Evolutionary conservation across 768 basidiomycete species (phyloP), one percentile per base, ranked within the genome.

Genomic region (Naganishia onofrii): DNA sequence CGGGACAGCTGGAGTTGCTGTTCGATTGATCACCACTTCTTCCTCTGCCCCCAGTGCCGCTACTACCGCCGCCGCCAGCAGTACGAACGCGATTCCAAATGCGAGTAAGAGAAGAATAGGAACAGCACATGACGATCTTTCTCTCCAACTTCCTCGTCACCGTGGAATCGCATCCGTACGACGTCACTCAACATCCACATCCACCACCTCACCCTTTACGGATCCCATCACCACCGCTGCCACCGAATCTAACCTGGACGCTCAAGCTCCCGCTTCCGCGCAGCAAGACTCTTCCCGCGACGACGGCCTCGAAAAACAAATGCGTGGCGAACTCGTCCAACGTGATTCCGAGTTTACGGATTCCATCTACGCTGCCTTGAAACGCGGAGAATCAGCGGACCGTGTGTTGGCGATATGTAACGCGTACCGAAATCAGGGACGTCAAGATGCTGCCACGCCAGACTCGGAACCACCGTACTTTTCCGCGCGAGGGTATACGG

Each of bases 401-500:
- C 57, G 73, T 6, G 28, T 72, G 2, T 34, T 51, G 9, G 23
- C 77, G 17, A 64, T 76, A 36, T 32, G 48, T 26, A 7, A 57
- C 31, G 73, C 75, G 38, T 80, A 79, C 60, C 66, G 66, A 19
- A 1, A 55, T 15, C 57, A 66, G 9, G 48, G 67, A n/a, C 53
- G 23, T 63, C 42, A n/a, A 46, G 17, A 5, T 12, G 34, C 6
- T 36, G 34, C 6, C 4, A 36, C 6, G 34, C 34, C 34, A 36
- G 34, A 26, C 68, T 36, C 36, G 13, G 19, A 53, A 1, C 48
- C 68, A 5, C 52, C 72, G 5, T 58, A 72, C 23, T 74, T 74
- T 44, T 82, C 82, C 2, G 78, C 86, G 28, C 74, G 80, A 29
- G 85, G 88, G 26, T 91, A 87, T 82, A 91, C 91, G 74, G 77